Evolutionary conservation across 768 basidiomycete species (phyloP), one percentile per base, ranked within the genome.

Genomic region (Tylopilus intermedius): DNA sequence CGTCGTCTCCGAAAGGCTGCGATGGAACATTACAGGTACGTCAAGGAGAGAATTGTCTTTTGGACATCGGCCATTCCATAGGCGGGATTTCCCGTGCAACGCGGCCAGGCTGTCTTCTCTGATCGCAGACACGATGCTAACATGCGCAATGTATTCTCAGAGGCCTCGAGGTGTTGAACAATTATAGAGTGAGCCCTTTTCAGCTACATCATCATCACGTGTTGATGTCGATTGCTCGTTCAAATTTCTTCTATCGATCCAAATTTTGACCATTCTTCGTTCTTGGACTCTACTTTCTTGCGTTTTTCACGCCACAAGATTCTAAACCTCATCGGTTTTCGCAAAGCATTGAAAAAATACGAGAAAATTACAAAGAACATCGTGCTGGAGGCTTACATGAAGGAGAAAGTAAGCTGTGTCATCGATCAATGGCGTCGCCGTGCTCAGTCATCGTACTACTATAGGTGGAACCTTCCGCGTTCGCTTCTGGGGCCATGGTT

Each of bases 1-100:
- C 85, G 83, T 67, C 83, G 82, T 61, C 75, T 99, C 43, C 88
- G 89, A 67, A 84, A 81, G 55, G 96, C 94, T 1, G 77, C 88
- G 0, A 58, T 84, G 46, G 91, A 95, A 60, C 86, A 86, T 64
- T 95, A 98, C 68, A 79, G 82, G 85, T 86, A 57, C 30, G 59
- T 67, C 46, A 21, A 3, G 15, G 30, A 8, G 13, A 37, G 26
- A 5, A 22, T 26, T 18, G 46, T 49, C 11, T 7, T 46, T 44
- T 15, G 24, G 33, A 33, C 13, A 43, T 50, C 39, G 9, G 38
- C n/a, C 15, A 37, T n/a, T n/a, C 15, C 15, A 37, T 15, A n/a
- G 14, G 15, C 5, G 37, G 37, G 4, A 37, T 37, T 15, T 37
- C n/a, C 7, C 14, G 7, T 15, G 4, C 37, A 6, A 37, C 37